These are phyloP conservation scores for Allomyces macrogynus DNA, from an alignment of 192 early-diverging fungal genomes.

Conservation along the genomic window DNA sequence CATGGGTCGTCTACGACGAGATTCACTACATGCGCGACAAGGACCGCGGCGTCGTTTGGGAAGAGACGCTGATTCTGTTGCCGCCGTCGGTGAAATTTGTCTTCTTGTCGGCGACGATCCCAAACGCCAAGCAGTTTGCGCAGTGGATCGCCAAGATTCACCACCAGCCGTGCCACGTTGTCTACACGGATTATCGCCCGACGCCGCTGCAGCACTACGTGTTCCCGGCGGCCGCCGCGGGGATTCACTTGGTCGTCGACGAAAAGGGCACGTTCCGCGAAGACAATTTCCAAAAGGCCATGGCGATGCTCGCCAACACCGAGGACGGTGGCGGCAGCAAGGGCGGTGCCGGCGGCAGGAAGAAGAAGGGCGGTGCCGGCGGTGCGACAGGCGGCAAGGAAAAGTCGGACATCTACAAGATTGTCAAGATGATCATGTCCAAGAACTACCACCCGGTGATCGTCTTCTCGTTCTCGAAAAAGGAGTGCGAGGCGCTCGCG, in stretches of 20 bases:
- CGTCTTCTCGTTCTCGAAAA: constrained; percentile 86
- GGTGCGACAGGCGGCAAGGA: constrained; percentile 8
- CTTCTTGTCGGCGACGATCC: constrained; percentile 94
- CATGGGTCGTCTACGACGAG: constrained; percentile 97
- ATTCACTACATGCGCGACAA: constrained; percentile 97
- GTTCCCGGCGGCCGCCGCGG: constrained; percentile 75
- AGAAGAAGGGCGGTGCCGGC: constrained; percentile 23
- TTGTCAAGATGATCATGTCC: constrained; percentile 84
- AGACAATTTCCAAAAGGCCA: constrained; percentile 85
- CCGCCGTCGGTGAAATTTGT: constrained; percentile 83
- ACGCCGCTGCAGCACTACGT: constrained; percentile 94
- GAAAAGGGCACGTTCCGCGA: constrained; percentile 87
- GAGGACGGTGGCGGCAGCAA: constrained; percentile 29
- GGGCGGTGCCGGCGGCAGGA: constrained; percentile 12
- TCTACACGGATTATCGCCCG: constrained; percentile 92
- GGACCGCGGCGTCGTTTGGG: constrained; percentile 97
- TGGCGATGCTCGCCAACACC: constrained; percentile 43
- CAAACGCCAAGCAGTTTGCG: constrained; percentile 96
- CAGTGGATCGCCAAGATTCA: constrained; percentile 94
- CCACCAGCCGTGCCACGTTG: constrained; percentile 92
- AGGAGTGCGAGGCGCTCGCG: constrained; percentile 81
- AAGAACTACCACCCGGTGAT: constrained; percentile 98
- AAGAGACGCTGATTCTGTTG: constrained; percentile 89
- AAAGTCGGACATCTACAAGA: constrained; percentile 67
- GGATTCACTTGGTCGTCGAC: constrained; percentile 88